Conservation (phyloP, 139 green algal species). For the Chlamydomonas urium region DNA sequence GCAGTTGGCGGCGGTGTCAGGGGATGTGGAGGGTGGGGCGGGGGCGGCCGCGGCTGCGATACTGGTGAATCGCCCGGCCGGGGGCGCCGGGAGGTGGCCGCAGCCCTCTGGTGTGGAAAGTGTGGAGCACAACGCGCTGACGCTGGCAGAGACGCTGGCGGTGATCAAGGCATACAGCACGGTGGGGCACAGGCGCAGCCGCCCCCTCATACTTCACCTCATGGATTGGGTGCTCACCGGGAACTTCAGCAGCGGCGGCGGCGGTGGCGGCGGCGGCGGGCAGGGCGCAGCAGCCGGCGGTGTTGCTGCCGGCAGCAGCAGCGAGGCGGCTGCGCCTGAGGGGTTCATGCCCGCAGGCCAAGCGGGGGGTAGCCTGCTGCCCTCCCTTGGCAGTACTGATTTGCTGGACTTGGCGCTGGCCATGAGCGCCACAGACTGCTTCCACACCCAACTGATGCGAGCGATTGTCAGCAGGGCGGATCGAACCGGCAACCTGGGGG, state of each 20-base stretch:
- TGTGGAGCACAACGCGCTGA: not conserved
- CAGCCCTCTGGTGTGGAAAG: too few species aligned
- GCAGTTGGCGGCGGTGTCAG: too few species aligned
- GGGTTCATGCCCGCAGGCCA: not conserved
- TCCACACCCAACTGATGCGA: not conserved
- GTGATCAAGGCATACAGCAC: slow-evolving; percentile 1
- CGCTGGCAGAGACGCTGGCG: not conserved
- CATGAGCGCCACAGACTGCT: not conserved
- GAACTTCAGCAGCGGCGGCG: too few species aligned
- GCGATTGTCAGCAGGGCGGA: not conserved
- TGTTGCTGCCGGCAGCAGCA: not conserved
- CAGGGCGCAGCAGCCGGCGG: not conserved
- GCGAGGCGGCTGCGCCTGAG: not conserved
- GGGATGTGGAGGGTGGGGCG: too few species aligned
- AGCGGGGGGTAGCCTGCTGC: not conserved
- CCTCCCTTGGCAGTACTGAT: not conserved
- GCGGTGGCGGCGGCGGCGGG: too few species aligned
- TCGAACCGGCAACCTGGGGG: not conserved
- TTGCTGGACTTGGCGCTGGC: not conserved
- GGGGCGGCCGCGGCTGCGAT: too few species aligned
- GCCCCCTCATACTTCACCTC: not conserved
- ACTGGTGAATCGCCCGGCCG: too few species aligned
- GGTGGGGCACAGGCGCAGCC: not conserved
- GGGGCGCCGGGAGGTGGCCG: too few species aligned
- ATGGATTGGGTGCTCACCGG: not conserved